phyloP scores from a whole-genome alignment of 257 asterid genomes.

The Nicotiana tabacum region DNA sequence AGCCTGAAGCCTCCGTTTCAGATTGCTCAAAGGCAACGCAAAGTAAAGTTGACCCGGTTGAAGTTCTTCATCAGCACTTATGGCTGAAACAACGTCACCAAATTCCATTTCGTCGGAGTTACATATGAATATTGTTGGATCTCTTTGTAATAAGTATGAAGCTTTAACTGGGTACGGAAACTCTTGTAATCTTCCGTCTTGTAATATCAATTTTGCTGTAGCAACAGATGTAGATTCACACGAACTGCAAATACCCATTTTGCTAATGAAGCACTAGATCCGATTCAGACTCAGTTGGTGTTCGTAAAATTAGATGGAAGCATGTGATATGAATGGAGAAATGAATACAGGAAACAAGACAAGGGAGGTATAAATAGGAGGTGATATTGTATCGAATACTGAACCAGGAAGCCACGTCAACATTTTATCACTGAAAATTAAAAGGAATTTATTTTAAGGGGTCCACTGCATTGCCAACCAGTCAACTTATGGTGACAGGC shows the following conservation, averaged over 20 bases:
- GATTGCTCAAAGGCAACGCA: conserved; percentile 61
- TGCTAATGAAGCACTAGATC: background rate
- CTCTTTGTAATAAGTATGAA: conserved; percentile 55
- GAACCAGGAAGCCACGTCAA: conserved; percentile 52
- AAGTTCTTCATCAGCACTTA: conserved; percentile 71
- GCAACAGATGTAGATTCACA: conserved; percentile 67
- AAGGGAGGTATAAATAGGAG: background rate
- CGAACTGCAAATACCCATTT: conserved; percentile 83
- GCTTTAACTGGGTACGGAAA: conserved; percentile 75
- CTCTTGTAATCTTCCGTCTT: conserved; percentile 79
- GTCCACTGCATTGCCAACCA: conserved; percentile 45
- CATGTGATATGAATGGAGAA: too few relatives aligned
- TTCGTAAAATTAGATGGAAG: too few relatives aligned
- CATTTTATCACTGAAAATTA: background rate
- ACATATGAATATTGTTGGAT: conserved; percentile 68
- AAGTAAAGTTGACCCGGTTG: conserved; percentile 84
- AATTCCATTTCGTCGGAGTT: conserved; percentile 95
- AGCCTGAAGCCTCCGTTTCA: conserved; percentile 57
- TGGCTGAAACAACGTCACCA: conserved; percentile 60
- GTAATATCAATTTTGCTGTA: conserved; percentile 65
- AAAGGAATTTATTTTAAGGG: background rate
- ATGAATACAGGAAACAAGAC: background rate
- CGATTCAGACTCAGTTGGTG: background rate
- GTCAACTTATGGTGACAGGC: conserved; percentile 60
- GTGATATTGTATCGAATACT: conserved; percentile 31